A percentile compares a stretch with the other conserved stretches of the same genome.
These are phyloP conservation scores for Tuber aestivum DNA, from an alignment of 495 filamentous ascomycete genomes.

Conservation along the genomic window DNA sequence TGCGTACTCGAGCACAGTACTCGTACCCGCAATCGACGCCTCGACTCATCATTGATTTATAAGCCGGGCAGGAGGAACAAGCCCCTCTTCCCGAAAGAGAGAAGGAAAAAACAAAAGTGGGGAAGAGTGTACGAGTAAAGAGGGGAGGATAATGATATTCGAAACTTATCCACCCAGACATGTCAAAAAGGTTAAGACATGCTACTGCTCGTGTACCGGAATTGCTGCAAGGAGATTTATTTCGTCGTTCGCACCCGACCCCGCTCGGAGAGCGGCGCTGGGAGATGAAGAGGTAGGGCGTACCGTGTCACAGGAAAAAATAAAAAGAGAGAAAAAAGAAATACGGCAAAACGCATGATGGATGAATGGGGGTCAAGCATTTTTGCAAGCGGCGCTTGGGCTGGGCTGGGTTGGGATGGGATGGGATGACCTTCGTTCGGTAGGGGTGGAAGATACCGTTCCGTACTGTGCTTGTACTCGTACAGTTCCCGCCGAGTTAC, in stretches of 20 bases:
- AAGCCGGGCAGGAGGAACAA: not conserved
- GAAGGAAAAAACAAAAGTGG: not conserved
- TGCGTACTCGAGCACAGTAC: too few relatives aligned
- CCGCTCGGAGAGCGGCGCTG: not conserved
- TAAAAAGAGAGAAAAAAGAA: not conserved
- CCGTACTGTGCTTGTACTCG: too few relatives aligned
- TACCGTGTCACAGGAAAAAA: not conserved
- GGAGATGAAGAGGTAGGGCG: not conserved
- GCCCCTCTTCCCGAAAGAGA: not conserved
- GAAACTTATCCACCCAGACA: too few relatives aligned
- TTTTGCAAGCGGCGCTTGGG: not conserved
- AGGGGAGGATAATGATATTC: too few relatives aligned
- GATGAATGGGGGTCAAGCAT: not conserved
- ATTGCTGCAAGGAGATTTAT: not conserved
- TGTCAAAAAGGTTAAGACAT: not conserved
- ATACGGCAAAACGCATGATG: not conserved
- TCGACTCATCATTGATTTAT: not conserved
- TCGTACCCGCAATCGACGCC: not conserved
- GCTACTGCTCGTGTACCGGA: too few relatives aligned
- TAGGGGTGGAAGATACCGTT: not conserved
- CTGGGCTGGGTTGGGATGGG: not conserved
- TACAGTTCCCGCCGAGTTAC: too few relatives aligned
- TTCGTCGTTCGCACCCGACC: not conserved
- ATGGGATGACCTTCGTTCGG: not conserved
- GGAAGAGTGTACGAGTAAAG: too few relatives aligned